A percentile compares a stretch with the other conserved stretches of the same genome.
Conservation (phyloP, 164 flowering plant species). For the Tetrastigma voinierianum region DNA sequence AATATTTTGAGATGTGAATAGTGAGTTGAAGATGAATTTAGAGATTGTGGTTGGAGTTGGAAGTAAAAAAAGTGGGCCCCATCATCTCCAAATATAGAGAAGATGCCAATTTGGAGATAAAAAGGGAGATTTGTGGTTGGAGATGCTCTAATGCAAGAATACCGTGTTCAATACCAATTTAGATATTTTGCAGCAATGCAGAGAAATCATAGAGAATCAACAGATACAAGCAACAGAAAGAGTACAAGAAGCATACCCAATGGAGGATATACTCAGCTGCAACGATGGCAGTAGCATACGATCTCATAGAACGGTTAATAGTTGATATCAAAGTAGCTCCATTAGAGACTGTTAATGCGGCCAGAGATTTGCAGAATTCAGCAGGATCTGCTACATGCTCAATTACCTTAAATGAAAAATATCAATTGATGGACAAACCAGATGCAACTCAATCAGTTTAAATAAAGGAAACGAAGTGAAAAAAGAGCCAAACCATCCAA, state of each 20-base stretch:
- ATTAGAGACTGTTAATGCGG: constrained; percentile 56
- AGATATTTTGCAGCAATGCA: no score
- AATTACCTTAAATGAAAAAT: constrained; percentile 54
- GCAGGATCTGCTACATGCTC: constrained; percentile 96
- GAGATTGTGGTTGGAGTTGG: no score
- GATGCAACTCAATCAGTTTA: not conserved
- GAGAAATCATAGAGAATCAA: no score
- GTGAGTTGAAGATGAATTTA: no score
- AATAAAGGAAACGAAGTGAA: not conserved
- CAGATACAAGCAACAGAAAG: not conserved
- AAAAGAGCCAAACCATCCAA: not conserved
- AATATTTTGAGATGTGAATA: no score
- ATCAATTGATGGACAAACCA: constrained; percentile 2
- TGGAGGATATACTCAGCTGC: constrained; percentile 82
- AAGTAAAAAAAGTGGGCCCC: no score
- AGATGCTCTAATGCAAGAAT: no score
- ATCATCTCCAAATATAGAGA: no score
- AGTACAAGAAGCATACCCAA: constrained; percentile 58
- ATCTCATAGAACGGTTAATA: constrained; percentile 84
- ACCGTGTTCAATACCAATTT: no score
- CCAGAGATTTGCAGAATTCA: constrained; percentile 89
- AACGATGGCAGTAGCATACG: constrained; percentile 80
- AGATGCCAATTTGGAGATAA: no score
- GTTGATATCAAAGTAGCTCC: constrained; percentile 91
- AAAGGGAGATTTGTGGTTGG: no score